phyloP scores from a whole-genome alignment of 2,329 filamentous ascomycete species.

The Didymella pomorum region DNA sequence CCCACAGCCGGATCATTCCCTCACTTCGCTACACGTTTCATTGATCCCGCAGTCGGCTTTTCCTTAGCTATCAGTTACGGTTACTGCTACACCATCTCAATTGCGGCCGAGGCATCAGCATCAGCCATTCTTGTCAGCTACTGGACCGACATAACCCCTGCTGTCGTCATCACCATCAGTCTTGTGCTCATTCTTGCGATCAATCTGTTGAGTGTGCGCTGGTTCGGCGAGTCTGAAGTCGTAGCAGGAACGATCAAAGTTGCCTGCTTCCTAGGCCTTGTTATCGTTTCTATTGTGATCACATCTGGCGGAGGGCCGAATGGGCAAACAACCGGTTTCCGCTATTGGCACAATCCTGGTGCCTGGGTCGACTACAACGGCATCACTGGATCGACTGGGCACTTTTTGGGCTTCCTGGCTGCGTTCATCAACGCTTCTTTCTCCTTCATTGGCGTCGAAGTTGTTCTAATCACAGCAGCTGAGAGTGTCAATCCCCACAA shows the following conservation, averaged over 20 bases:
- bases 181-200: slow-evolving; percentile 60
- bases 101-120: slow-evolving; percentile 58
- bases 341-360: slow-evolving; percentile 72
- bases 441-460: slow-evolving; percentile 57
- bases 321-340: slow-evolving; percentile 67
- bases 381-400: slow-evolving; percentile 54
- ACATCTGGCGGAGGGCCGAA: slow-evolving; percentile 59
- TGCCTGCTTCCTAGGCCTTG: slow-evolving; percentile 49
- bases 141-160: slow-evolving; percentile 62
- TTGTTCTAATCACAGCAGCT: slow-evolving; percentile 68
- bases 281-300: slow-evolving; percentile 35
- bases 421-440: slow-evolving; percentile 58
- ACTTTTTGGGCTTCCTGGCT: slow-evolving; percentile 66
- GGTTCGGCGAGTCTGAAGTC: slow-evolving; percentile 60
- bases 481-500: slow-evolving; percentile 70
- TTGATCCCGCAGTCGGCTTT: slow-evolving; percentile 69
- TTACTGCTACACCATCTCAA: slow-evolving; percentile 57
- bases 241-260: slow-evolving; percentile 50
- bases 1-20: slow-evolving; percentile 64
- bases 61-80: slow-evolving; percentile 55
- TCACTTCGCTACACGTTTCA: slow-evolving; percentile 68
- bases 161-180: slow-evolving; percentile 62
- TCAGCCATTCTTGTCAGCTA: slow-evolving; percentile 51
- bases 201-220: slow-evolving; percentile 60
- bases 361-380: slow-evolving; percentile 72